phyloP scores from a whole-genome alignment of 345 rosid species.

The Ricinus communis region DNA sequence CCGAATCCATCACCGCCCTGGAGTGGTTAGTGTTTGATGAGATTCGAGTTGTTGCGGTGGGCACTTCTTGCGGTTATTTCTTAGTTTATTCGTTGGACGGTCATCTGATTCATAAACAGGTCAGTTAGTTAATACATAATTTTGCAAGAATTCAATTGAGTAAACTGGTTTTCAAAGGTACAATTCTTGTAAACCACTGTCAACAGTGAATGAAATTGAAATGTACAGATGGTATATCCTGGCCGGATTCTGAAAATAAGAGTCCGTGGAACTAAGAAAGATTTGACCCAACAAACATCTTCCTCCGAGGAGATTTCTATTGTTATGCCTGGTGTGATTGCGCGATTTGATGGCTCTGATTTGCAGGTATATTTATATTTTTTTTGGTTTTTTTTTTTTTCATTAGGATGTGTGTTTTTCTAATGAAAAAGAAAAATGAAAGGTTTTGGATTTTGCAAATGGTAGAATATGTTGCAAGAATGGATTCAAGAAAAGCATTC shows the following conservation, averaged over 20 bases:
- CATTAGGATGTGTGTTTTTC: too few relatives aligned
- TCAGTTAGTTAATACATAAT: slow-evolving; percentile 11
- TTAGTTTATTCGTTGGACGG: slow-evolving; percentile 66
- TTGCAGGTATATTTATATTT: slow-evolving; percentile 49
- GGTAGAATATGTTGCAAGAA: slow-evolving; percentile 62
- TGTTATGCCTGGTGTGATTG: slow-evolving; percentile 72
- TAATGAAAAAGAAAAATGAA: too few relatives aligned
- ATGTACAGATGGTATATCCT: slow-evolving; percentile 57
- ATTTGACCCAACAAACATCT: slow-evolving; percentile 47
- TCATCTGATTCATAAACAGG: slow-evolving; percentile 81
- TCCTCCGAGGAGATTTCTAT: slow-evolving; percentile 68
- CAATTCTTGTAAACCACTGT: too few relatives aligned
- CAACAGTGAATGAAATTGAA: not conserved
- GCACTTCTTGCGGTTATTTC: slow-evolving; percentile 82
- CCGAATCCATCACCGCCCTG: slow-evolving; percentile 65
- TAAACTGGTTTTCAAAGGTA: not conserved
- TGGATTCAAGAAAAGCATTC: slow-evolving; percentile 60
- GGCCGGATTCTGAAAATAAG: slow-evolving; percentile 67
- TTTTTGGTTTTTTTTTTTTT: too few relatives aligned
- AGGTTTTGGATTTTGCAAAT: too few relatives aligned
- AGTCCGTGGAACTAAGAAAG: slow-evolving; percentile 68
- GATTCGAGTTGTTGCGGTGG: slow-evolving; percentile 60
- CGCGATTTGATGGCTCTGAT: slow-evolving; percentile 81
- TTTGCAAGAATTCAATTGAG: not conserved
- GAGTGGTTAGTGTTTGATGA: slow-evolving; percentile 89